Conservation (phyloP, 768 basidiomycete species). For the Grammothele lineata region DNA sequence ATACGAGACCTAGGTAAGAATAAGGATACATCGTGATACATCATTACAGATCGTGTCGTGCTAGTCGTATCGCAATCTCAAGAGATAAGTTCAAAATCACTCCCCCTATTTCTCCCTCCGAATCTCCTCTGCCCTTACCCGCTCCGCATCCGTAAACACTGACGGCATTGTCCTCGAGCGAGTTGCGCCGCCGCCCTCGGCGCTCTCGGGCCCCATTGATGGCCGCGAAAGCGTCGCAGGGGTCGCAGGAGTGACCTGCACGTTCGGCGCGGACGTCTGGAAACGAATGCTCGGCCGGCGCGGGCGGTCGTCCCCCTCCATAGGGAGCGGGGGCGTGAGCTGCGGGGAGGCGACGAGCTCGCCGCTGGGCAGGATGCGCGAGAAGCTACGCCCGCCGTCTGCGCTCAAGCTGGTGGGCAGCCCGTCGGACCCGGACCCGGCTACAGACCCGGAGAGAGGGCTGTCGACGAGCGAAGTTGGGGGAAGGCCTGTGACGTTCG, state of each 20-base stretch:
- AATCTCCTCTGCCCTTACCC: constrained; percentile 6
- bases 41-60: neutral
- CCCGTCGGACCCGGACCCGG: too few species aligned
- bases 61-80: neutral
- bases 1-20: too few species aligned
- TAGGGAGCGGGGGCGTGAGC: neutral
- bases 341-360: constrained; percentile 10
- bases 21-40: neutral
- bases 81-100: neutral
- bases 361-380: constrained; percentile 7
- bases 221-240: too few species aligned
- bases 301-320: neutral
- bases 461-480: constrained; percentile 1
- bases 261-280: constrained; percentile 6
- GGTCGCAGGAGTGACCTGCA: neutral
- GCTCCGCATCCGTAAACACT: constrained; percentile 5
- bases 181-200: constrained; percentile 4
- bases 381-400: neutral
- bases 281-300: constrained; percentile 8
- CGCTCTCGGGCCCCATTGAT: too few species aligned
- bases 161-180: constrained; percentile 13
- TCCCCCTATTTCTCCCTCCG: neutral
- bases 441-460: constrained; percentile 1
- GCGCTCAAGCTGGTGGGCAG: neutral
- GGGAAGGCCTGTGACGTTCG: neutral